These are phyloP conservation scores for Sporothrix euskadiensis DNA, from an alignment of 2,329 filamentous ascomycete genomes.

Conservation along the genomic window DNA sequence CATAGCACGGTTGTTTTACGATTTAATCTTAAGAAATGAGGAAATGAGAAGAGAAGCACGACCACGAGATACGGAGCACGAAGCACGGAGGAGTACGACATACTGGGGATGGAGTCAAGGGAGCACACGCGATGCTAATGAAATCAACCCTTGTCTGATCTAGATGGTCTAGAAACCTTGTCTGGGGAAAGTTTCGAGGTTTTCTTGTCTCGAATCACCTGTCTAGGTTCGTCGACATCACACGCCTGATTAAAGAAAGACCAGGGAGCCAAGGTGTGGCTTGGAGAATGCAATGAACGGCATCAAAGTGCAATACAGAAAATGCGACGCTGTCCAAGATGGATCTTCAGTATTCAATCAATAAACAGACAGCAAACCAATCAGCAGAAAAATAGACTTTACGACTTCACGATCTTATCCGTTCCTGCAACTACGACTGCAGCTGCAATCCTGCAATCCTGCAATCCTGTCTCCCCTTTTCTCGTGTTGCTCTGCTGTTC, in stretches of 20 bases:
- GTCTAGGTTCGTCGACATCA: neutral
- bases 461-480: neutral
- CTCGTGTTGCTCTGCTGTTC: slow-evolving; percentile 9
- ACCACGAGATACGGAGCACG: too few relatives aligned
- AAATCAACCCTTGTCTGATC: neutral
- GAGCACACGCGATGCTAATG: neutral
- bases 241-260: neutral
- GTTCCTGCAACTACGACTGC: neutral
- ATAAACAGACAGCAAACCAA: neutral
- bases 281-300: neutral
- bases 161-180: neutral
- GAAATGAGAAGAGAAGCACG: too few relatives aligned
- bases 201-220: too few relatives aligned
- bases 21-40: neutral
- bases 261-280: neutral
- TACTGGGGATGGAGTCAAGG: neutral
- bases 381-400: neutral
- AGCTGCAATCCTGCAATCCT: too few relatives aligned
- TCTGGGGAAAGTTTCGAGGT: neutral
- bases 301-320: neutral
- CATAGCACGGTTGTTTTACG: neutral
- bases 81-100: too few relatives aligned
- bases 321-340: neutral
- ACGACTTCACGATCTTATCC: neutral
- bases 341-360: neutral